Evolutionary conservation across 1,139 yeast genomes (phyloP).

Genomic region (Blastobotrys indianensis): DNA sequence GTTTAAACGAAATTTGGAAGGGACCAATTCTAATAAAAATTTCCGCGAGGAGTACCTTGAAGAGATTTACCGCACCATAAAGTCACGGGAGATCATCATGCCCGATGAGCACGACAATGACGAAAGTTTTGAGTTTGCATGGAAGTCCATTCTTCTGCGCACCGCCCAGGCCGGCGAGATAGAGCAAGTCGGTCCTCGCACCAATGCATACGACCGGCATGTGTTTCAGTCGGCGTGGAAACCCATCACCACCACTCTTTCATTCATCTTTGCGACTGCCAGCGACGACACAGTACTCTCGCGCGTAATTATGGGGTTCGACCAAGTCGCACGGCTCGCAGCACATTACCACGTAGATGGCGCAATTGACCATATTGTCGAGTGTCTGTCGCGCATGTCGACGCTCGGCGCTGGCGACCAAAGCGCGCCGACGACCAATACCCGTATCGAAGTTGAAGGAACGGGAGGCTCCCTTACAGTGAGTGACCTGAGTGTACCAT

Average conservation of each 20-base stretch:
- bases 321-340: slow-evolving; percentile 76
- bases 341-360: slow-evolving; percentile 52
- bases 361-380: slow-evolving; percentile 60
- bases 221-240: slow-evolving; percentile 60
- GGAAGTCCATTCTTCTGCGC: slow-evolving; percentile 73
- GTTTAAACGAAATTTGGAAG: slow-evolving; percentile 72
- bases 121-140: slow-evolving; percentile 87
- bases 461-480: slow-evolving; percentile 50
- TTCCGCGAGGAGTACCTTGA: slow-evolving; percentile 70
- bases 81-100: slow-evolving; percentile 87
- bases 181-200: slow-evolving; percentile 18
- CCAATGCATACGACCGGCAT: slow-evolving; percentile 55
- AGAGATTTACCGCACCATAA: slow-evolving; percentile 72
- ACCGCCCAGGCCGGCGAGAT: slow-evolving; percentile 29
- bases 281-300: slow-evolving; percentile 86
- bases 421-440: slow-evolving; percentile 31
- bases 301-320: slow-evolving; percentile 79
- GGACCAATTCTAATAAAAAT: slow-evolving; percentile 64
- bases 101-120: slow-evolving; percentile 91
- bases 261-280: slow-evolving; percentile 78
- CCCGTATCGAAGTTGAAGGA: slow-evolving; percentile 42
- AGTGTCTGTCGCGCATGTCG: slow-evolving; percentile 56
- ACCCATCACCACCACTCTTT: slow-evolving; percentile 59
- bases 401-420: slow-evolving; percentile 39
- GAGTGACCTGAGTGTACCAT: slow-evolving; percentile 72